Percentiles rank a stretch among this genome's conserved stretches.
phyloP scores from a whole-genome alignment of 768 basidiomycete species.

The Kwoniella bestiolae region DNA sequence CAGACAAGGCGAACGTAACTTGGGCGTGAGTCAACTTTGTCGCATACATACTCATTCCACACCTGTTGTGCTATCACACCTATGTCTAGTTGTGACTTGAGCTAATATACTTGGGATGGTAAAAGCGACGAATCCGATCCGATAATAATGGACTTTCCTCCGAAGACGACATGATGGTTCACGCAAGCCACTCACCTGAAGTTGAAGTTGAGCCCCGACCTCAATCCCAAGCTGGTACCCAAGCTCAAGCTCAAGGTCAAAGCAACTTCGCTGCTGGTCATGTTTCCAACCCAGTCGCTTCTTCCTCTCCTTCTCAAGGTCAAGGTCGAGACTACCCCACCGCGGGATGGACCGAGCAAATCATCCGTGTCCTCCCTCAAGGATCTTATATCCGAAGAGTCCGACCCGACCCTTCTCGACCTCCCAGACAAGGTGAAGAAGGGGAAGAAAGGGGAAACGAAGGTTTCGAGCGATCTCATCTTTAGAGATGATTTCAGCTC shows the following conservation, averaged over 20 bases:
- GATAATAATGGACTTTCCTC: conserved; percentile 11
- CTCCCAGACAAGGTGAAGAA: background rate
- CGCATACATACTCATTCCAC: too few relatives aligned
- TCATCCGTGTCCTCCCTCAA: background rate
- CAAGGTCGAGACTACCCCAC: background rate
- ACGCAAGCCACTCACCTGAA: background rate
- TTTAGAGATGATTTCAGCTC: background rate
- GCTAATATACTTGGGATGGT: background rate
- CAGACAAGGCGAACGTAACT: conserved; percentile 20
- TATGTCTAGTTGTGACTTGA: background rate
- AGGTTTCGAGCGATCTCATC: conserved; percentile 5
- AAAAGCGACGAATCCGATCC: conserved; percentile 10
- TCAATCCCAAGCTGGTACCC: background rate
- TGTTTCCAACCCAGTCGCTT: too few relatives aligned
- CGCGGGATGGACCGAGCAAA: background rate
- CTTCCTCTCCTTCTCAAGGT: background rate
- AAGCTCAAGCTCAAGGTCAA: background rate
- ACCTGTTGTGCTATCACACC: too few relatives aligned
- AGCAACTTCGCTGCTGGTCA: background rate
- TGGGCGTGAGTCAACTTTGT: conserved; percentile 16
- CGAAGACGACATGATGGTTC: conserved; percentile 8
- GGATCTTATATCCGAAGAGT: background rate
- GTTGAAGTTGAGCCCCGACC: background rate
- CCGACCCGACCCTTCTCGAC: background rate
- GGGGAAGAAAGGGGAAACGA: background rate